Percentiles rank a stretch among this genome's conserved stretches.
These are phyloP conservation scores for Chlamydomonas schloesseri DNA, from an alignment of 139 green algal genomes.

Conservation along the genomic window DNA sequence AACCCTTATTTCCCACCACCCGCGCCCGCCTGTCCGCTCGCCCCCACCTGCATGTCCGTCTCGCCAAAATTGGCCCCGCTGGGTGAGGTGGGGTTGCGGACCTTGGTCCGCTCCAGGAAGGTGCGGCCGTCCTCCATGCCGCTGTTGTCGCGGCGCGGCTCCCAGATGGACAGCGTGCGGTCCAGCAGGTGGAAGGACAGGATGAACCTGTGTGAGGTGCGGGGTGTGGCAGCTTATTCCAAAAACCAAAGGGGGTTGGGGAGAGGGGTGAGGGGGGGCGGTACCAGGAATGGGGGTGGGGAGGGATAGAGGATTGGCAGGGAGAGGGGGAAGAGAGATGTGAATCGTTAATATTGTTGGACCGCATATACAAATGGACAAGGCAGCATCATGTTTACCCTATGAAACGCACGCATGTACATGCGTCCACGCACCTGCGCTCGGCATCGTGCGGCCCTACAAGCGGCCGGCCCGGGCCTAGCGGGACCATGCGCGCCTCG, in stretches of 20 bases:
- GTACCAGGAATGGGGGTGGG: too few relatives aligned
- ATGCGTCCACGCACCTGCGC: slow-evolving; percentile 45
- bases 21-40: too few relatives aligned
- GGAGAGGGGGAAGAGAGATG: too few relatives aligned
- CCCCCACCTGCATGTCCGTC: slow-evolving; percentile 24
- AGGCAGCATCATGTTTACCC: too few relatives aligned
- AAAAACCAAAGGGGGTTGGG: too few relatives aligned
- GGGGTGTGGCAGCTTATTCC: too few relatives aligned
- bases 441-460: slow-evolving; percentile 44
- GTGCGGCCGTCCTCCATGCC: slow-evolving; percentile 79
- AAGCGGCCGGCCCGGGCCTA: slow-evolving; percentile 27
- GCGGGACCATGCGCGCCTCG: slow-evolving; percentile 43
- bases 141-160: slow-evolving; percentile 79
- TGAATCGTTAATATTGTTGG: too few relatives aligned
- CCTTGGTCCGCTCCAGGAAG: slow-evolving; percentile 81
- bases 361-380: too few relatives aligned
- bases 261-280: background rate
- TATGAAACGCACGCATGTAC: too few relatives aligned
- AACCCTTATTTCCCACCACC: too few relatives aligned
- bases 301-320: too few relatives aligned
- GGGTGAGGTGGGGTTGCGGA: slow-evolving; percentile 34
- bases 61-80: background rate
- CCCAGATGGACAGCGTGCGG: slow-evolving; percentile 82
- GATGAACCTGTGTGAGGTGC: slow-evolving; percentile 75
- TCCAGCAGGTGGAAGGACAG: slow-evolving; percentile 83